These are phyloP conservation scores for Raddia distichophylla DNA, from an alignment of 176 grass and related monocot species.

Conservation along the genomic window DNA sequence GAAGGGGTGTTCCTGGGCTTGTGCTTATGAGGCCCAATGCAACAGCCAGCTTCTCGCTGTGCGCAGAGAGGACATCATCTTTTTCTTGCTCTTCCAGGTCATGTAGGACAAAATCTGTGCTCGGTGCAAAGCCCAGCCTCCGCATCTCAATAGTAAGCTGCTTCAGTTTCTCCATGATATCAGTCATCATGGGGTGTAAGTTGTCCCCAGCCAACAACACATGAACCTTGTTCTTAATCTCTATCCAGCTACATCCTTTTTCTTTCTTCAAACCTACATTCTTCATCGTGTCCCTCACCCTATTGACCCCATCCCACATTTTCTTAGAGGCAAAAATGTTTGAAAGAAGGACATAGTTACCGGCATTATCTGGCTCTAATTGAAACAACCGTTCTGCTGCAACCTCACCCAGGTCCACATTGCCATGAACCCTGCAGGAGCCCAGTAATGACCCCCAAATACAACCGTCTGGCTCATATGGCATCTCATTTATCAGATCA, in stretches of 20 bases:
- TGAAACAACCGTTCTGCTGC: constrained; percentile 66
- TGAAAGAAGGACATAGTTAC: constrained; percentile 79
- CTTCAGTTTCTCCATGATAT: constrained; percentile 60
- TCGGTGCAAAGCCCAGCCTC: constrained; percentile 63
- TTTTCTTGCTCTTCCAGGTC: constrained; percentile 91
- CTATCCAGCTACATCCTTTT: constrained; percentile 77
- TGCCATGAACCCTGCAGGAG: constrained; percentile 64
- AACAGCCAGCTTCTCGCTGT: constrained; percentile 78
- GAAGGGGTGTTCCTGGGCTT: constrained; percentile 49
- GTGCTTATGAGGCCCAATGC: constrained; percentile 70
- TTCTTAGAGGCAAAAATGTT: constrained; percentile 85
- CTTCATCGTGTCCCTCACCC: constrained; percentile 63
- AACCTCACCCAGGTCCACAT: constrained; percentile 58
- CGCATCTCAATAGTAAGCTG: constrained; percentile 63
- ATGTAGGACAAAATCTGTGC: constrained; percentile 74
- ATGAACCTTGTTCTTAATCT: constrained; percentile 79
- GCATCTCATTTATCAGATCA: constrained; percentile 67
- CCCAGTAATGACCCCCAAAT: constrained; percentile 77
- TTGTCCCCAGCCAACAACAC: constrained; percentile 73
- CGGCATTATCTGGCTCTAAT: constrained; percentile 71
- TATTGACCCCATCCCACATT: constrained; percentile 68
- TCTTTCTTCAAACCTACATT: constrained; percentile 67
- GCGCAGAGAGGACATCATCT: constrained; percentile 68
- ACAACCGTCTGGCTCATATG: constrained; percentile 61
- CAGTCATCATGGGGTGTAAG: constrained; percentile 64